These are phyloP conservation scores for Coniochaeta ligniaria DNA, from an alignment of 2,329 filamentous ascomycete genomes.

Conservation along the genomic window DNA sequence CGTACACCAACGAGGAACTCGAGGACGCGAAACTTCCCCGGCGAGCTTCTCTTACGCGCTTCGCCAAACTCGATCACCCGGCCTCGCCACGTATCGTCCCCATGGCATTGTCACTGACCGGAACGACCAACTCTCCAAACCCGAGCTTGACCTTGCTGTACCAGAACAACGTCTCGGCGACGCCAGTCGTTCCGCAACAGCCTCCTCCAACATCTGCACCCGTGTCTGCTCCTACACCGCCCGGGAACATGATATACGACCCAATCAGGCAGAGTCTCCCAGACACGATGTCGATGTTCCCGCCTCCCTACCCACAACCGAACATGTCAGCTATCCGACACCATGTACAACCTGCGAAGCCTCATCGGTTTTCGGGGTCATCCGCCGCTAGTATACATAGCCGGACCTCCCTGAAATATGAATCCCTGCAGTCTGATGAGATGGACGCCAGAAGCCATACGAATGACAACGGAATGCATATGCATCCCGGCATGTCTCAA, in stretches of 20 bases:
- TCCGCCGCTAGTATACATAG: not conserved
- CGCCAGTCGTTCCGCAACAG: not conserved
- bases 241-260: constrained; percentile 54
- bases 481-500: constrained; percentile 15
- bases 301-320: constrained; percentile 41
- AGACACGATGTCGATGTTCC: constrained; percentile 39
- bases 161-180: constrained; percentile 38
- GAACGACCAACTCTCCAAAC: constrained; percentile 77
- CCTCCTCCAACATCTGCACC: constrained; percentile 15
- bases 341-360: constrained; percentile 24
- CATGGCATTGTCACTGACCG: constrained; percentile 83
- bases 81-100: constrained; percentile 42
- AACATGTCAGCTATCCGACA: constrained; percentile 40
- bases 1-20: constrained; percentile 65
- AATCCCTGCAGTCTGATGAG: constrained; percentile 21
- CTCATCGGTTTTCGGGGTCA: not conserved
- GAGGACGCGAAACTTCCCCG: constrained; percentile 57
- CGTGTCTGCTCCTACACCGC: constrained; percentile 37
- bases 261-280: constrained; percentile 50
- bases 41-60: constrained; percentile 33
- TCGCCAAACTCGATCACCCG: constrained; percentile 36
- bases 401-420: constrained; percentile 17
- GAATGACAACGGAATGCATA: constrained; percentile 14
- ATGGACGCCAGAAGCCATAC: constrained; percentile 17
- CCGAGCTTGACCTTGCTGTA: constrained; percentile 80